Percentiles rank a stretch among this genome's conserved stretches.
phyloP scores from a whole-genome alignment of 768 basidiomycete species.

The Auricularia auricula-judae region DNA sequence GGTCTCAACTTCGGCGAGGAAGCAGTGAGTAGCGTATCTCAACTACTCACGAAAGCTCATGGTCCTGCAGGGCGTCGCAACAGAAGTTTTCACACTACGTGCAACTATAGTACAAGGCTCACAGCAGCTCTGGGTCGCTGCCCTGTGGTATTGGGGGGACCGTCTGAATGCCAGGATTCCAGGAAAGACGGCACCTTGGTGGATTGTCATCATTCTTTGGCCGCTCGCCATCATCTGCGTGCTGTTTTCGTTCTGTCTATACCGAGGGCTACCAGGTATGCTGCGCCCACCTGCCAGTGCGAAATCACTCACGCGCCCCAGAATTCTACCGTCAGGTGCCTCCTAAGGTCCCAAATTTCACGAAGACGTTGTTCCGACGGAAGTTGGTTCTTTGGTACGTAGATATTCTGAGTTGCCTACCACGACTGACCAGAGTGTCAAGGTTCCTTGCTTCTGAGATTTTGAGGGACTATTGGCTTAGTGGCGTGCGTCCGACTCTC shows the following conservation, averaged over 20 bases:
- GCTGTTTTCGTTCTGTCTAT: conserved; percentile 68
- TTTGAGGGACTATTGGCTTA: conserved; percentile 86
- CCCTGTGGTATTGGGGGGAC: conserved; percentile 93
- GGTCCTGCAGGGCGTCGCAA: conserved; percentile 64
- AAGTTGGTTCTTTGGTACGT: conserved; percentile 78
- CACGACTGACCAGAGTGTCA: not conserved
- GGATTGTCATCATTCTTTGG: conserved; percentile 74
- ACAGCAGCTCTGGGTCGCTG: conserved; percentile 93
- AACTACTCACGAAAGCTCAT: conserved; percentile 1
- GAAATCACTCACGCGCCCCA: conserved; percentile 16
- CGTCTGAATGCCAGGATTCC: conserved; percentile 44
- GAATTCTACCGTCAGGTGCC: conserved; percentile 89
- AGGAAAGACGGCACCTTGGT: conserved; percentile 55
- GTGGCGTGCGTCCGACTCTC: conserved; percentile 45
- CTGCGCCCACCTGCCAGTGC: conserved; percentile 4
- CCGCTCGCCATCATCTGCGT: conserved; percentile 68
- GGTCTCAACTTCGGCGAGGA: conserved; percentile 96
- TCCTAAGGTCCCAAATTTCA: conserved; percentile 88
- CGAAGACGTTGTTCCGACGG: conserved; percentile 77
- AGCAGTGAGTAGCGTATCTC: conserved; percentile 41
- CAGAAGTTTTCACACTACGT: conserved; percentile 85
- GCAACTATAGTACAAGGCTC: conserved; percentile 92
- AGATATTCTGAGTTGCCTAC: not conserved
- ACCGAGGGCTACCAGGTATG: conserved; percentile 68
- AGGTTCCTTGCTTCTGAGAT: conserved; percentile 81